These are phyloP conservation scores for Arachnomyces sp. DNA, from an alignment of 2,329 filamentous ascomycete genomes.

Conservation along the genomic window DNA sequence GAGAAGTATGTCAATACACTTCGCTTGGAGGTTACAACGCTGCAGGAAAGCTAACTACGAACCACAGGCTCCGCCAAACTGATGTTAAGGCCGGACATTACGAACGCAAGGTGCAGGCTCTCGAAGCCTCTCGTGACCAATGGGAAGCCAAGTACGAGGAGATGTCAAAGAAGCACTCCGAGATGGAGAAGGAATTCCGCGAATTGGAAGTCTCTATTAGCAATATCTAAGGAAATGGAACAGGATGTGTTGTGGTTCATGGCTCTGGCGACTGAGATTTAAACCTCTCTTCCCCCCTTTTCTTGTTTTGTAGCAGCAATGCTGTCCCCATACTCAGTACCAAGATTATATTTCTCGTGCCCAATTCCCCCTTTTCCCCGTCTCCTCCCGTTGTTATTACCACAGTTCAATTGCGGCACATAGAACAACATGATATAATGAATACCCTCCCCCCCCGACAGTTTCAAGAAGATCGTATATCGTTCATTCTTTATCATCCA, in stretches of 20 bases:
- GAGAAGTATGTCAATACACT: constrained; percentile 71
- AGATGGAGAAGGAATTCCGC: constrained; percentile 81
- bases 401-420: constrained; percentile 3
- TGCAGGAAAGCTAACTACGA: constrained; percentile 6
- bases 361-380: too few relatives aligned
- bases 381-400: too few relatives aligned
- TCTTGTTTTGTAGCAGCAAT: constrained; percentile 12
- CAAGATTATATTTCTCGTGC: constrained; percentile 11
- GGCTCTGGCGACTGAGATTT: constrained; percentile 21
- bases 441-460: constrained; percentile 3
- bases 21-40: constrained; percentile 1
- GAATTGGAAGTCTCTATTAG: constrained; percentile 86
- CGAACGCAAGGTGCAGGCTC: constrained; percentile 97
- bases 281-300: constrained; percentile 12
- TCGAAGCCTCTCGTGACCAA: constrained; percentile 83
- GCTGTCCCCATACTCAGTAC: constrained; percentile 1
- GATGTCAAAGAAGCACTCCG: constrained; percentile 81
- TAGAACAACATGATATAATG: constrained; percentile 5
- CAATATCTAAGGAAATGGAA: constrained; percentile 63
- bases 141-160: constrained; percentile 99
- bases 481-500: background rate
- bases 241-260: constrained; percentile 22
- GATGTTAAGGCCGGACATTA: constrained; percentile 99
- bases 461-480: background rate
- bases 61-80: constrained; percentile 82